Evolutionary conservation across 345 rosid species (phyloP), one percentile per base, ranked within the genome.

Genomic region (Diplotaxis tenuifolia): DNA sequence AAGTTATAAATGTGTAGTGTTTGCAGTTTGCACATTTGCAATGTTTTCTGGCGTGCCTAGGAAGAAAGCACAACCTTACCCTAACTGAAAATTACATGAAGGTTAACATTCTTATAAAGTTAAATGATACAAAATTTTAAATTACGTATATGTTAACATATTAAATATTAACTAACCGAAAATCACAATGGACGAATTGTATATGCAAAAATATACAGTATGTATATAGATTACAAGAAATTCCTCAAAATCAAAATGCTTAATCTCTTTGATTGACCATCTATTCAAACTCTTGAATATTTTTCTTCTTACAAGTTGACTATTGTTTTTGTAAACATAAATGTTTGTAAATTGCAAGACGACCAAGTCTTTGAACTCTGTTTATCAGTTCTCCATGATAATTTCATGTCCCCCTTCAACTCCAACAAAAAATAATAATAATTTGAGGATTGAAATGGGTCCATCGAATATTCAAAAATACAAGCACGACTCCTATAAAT

Each of bases 391-490:
- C 11, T 40, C 66, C 15, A 57, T 55, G 19, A 55, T 42, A 28
- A 20, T 55, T 27, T 40, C 6, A 28, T n/a, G n/a, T n/a, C n/a
- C 42, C 29, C 22, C 15, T 36, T 3, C 22, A 23, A 54, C 9
- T 19, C 6, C 27, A 20, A 72, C 15, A n/a, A n/a, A n/a, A n/a
- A n/a, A n/a, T n/a, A n/a, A 28, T 9, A 40, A 42, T 56, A 73
- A 56, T 23, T 73, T 20, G 19, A 58, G 28, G 28, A 66, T 7
- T 49, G 45, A 60, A 49, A 59, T 34, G 31, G 67, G 62, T 34
- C 62, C 31, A 59, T 67, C 62, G 53, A 59, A 74, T 59, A 67
- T 67, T 74, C 45, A 21, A 53, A 52, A 61, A 68, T 75, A 62
- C 79, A 75, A 61, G 69, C 79, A 75, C 69, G 69, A 61, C 71